These are phyloP conservation scores for Monosporozyma solicola DNA, from an alignment of 805 yeast genomes.

Conservation along the genomic window DNA sequence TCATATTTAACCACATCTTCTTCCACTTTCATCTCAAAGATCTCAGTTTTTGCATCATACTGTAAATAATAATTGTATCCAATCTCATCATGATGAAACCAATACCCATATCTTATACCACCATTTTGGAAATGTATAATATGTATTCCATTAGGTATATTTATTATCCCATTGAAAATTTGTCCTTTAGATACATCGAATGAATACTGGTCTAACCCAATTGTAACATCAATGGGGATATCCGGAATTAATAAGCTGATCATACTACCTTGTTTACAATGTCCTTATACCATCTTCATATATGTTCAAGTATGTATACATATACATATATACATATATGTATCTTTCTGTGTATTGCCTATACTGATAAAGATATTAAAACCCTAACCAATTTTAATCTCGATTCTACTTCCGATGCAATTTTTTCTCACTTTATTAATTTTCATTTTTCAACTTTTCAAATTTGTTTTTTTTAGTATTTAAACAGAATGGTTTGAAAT, in stretches of 20 bases:
- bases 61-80: constrained; percentile 6
- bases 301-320: neutral
- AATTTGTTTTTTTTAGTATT: neutral
- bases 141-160: constrained; percentile 20
- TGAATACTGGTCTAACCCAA: constrained; percentile 23
- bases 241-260: constrained; percentile 3
- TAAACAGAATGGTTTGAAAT: neutral
- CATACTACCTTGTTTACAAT: neutral
- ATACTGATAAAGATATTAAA: neutral
- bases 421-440: neutral
- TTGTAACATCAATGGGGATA: constrained; percentile 10
- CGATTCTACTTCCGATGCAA: neutral
- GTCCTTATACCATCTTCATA: neutral
- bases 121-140: constrained; percentile 20
- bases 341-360: no score
- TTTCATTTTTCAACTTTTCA: neutral
- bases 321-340: neutral
- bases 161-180: constrained; percentile 21
- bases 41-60: constrained; percentile 11
- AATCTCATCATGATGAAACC: constrained; percentile 12
- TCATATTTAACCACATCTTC: constrained; percentile 8
- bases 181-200: constrained; percentile 17
- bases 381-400: neutral
- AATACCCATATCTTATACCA: constrained; percentile 25
- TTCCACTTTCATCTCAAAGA: constrained; percentile 12